Evolutionary conservation across 768 basidiomycete genomes (phyloP), one percentile per base, ranked within the genome.

Genomic region (Leccinum uliginosum): DNA sequence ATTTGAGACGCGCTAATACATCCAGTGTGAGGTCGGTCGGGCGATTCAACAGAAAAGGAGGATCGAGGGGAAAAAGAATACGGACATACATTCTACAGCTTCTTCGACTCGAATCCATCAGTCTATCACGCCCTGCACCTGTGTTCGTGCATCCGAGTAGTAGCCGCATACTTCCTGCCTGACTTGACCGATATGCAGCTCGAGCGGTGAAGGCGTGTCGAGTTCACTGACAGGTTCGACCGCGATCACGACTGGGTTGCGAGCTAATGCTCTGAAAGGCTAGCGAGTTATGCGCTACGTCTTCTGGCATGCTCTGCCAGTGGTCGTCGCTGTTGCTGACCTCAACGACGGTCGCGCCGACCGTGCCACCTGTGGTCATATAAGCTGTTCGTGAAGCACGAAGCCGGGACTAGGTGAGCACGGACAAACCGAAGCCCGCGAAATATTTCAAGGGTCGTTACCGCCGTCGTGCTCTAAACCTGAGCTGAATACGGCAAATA

Each of bases 31-130:
- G 3, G 3, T 21, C 12, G 30, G 2, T 52, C 35, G 14, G 11
- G 32, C 21, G 5, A 2, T 44, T 6, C 7, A 3, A 54, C 4
- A 9, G 24, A 8, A 27, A 27, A 17, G 9, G 27, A 15, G 47
- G 88, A 59, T n/a, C 15, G 24, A n/a, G n/a, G n/a, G n/a, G n/a
- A n/a, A n/a, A n/a, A n/a, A n/a, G n/a, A n/a, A n/a, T n/a, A n/a
- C n/a, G n/a, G n/a, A n/a, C n/a, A n/a, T 70, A 95, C 95, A 75
- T 75, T 97, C 95, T 30, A 95, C 85, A 8, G 82, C 80, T 62
- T 89, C 82, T 70, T 98, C 96, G 30, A 93, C 78, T 12, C 81
- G 83, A 64, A 98, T 90, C 93, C 93, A 96, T 59, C 79, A 80
- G 30, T 85, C 82, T 17, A 96, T 82, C 45, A 84, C 82, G 1